phyloP scores from a whole-genome alignment of 352 stramenopile species.

The Aphanomyces invadans region DNA sequence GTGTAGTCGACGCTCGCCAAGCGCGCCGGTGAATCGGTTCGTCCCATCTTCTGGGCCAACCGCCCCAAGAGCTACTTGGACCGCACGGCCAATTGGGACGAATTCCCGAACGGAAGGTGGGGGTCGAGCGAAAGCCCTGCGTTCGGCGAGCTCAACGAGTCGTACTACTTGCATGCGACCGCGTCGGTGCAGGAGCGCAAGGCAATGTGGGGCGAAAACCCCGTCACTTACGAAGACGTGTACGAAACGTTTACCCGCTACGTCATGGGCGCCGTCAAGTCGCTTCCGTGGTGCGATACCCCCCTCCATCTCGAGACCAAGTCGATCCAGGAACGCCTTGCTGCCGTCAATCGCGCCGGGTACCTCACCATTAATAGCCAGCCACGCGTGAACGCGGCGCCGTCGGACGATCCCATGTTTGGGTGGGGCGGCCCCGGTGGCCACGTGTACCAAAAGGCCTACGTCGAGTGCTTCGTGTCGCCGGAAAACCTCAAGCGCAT shows the following conservation, averaged over 20 bases:
- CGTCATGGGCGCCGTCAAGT: slow-evolving; percentile 91
- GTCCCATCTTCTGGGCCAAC: slow-evolving; percentile 99
- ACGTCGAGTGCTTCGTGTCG: slow-evolving; percentile 98
- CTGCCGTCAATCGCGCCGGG: slow-evolving; percentile 62
- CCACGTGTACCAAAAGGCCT: slow-evolving; percentile 98
- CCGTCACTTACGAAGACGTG: slow-evolving; percentile 84
- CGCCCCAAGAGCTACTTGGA: slow-evolving; percentile 96
- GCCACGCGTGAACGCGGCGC: slow-evolving; percentile 84
- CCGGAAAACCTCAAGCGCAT: slow-evolving; percentile 88
- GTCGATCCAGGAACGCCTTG: slow-evolving; percentile 74
- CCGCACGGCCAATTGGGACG: slow-evolving; percentile 96
- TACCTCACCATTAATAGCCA: slow-evolving; percentile 98
- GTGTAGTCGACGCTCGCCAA: slow-evolving; percentile 77
- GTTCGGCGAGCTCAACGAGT: slow-evolving; percentile 94
- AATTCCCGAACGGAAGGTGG: slow-evolving; percentile 96
- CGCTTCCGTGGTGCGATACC: slow-evolving; percentile 96
- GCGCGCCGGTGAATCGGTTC: slow-evolving; percentile 82
- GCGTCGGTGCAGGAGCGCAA: slow-evolving; percentile 61
- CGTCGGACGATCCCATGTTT: slow-evolving; percentile 89
- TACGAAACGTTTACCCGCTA: slow-evolving; percentile 95
- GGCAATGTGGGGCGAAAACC: slow-evolving; percentile 93
- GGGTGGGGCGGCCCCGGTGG: slow-evolving; percentile 94
- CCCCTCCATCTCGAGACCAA: slow-evolving; percentile 92
- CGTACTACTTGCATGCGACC: slow-evolving; percentile 88
- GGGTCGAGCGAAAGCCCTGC: slow-evolving; percentile 91